These are phyloP conservation scores for Cubamyces lactineus DNA, from an alignment of 768 basidiomycete species.

Conservation along the genomic window DNA sequence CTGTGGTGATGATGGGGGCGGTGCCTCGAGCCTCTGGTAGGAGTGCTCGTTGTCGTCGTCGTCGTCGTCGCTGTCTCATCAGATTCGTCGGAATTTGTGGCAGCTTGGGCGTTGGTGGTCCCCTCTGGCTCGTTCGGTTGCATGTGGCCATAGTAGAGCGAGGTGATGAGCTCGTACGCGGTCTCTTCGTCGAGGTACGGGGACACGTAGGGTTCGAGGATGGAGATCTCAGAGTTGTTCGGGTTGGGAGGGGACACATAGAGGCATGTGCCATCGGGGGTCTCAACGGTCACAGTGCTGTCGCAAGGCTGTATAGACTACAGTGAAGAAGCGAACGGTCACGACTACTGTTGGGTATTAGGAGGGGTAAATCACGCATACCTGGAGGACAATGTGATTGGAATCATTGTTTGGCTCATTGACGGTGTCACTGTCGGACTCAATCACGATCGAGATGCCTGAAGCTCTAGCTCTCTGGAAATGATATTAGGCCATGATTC, in stretches of 20 bases:
- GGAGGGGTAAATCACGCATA: too few relatives aligned
- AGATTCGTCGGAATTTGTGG: neutral
- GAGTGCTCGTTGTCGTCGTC: neutral
- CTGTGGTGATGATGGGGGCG: neutral
- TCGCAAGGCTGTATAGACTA: neutral
- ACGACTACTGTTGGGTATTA: too few relatives aligned
- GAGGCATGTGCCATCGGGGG: neutral
- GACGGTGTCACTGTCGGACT: neutral
- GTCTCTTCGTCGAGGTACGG: constrained; percentile 3
- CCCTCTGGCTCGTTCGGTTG: neutral
- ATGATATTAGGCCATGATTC: neutral
- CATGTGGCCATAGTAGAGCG: constrained; percentile 7
- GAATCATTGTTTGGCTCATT: too few relatives aligned
- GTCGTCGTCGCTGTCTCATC: neutral
- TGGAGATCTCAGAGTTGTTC: neutral
- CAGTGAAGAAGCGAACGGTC: too few relatives aligned
- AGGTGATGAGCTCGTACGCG: constrained; percentile 2
- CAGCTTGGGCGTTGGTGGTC: neutral
- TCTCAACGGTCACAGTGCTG: neutral
- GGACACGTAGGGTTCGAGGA: neutral
- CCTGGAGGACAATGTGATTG: too few relatives aligned
- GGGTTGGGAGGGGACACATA: neutral
- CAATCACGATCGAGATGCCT: constrained; percentile 1
- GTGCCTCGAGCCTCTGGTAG: neutral
- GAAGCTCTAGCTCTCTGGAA: neutral